phyloP scores from a whole-genome alignment of 495 filamentous ascomycete species.

The Stereocaulon alpinum region DNA sequence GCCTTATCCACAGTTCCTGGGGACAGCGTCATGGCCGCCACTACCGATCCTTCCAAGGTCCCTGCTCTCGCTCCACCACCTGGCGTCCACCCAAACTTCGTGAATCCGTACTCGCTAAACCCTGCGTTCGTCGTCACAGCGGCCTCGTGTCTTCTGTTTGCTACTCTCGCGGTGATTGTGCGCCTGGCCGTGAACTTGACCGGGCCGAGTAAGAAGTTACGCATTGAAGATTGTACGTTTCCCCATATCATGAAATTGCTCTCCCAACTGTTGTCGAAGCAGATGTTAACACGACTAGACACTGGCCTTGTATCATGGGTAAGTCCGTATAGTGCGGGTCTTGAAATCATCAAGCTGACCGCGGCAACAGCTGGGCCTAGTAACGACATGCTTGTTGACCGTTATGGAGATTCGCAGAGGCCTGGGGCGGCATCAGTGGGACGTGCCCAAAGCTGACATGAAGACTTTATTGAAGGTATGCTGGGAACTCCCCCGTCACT shows the following conservation, averaged over 20 bases:
- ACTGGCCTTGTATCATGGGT: conserved; percentile 5
- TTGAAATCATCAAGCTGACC: neutral
- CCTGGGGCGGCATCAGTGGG: conserved; percentile 3
- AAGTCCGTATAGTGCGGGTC: neutral
- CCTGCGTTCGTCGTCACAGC: conserved; percentile 6
- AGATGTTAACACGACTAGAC: neutral
- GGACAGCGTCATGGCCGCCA: neutral
- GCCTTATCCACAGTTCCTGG: neutral
- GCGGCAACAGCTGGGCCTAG: conserved; percentile 1
- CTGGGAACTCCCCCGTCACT: neutral
- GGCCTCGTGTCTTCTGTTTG: conserved; percentile 2
- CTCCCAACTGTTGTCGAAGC: neutral
- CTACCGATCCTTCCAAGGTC: neutral
- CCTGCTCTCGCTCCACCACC: conserved; percentile 4
- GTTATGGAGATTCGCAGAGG: conserved; percentile 1
- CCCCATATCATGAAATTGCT: neutral
- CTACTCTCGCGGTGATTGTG: neutral
- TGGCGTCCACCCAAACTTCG: conserved; percentile 1
- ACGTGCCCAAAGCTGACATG: neutral
- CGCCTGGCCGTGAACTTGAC: conserved; percentile 1
- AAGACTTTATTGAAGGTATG: neutral
- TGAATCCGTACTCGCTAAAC: conserved; percentile 4
- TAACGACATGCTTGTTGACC: neutral
- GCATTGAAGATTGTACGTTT: conserved; percentile 7
- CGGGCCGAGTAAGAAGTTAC: neutral